Evolutionary conservation across 2,329 filamentous ascomycete genomes (phyloP).

Genomic region (Fusarium sp.): DNA sequence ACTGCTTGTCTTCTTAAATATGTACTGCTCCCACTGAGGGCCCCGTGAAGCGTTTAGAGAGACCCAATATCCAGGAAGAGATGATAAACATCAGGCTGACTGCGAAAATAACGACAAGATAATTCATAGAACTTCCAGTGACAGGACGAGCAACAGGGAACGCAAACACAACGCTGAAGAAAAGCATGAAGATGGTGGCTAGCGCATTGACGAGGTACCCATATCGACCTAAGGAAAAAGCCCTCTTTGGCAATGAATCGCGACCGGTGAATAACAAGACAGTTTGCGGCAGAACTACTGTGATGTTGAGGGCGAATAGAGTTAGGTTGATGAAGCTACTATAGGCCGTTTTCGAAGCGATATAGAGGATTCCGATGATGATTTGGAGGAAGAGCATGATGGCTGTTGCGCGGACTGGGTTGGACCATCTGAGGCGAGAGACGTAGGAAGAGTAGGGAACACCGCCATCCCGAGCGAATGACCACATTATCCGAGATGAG

Average conservation of each 20-base stretch:
- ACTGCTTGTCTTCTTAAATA: too few relatives aligned
- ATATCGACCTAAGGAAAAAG: neutral
- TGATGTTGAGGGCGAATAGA: neutral
- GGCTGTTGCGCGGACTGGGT: neutral
- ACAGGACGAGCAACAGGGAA: neutral
- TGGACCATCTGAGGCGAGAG: neutral
- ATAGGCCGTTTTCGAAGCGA: neutral
- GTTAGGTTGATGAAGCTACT: neutral
- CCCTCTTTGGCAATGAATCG: neutral
- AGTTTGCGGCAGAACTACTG: neutral
- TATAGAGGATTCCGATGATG: neutral
- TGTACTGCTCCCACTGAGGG: neutral
- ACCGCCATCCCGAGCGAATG: neutral
- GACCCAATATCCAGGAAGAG: neutral
- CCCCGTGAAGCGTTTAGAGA: neutral
- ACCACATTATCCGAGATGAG: neutral
- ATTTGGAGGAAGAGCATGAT: neutral
- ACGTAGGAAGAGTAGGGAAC: fast-evolving
- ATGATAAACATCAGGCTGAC: neutral
- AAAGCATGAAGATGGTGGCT: neutral
- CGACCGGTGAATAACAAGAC: neutral
- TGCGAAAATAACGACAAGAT: neutral
- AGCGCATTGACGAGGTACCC: neutral
- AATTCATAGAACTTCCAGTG: neutral
- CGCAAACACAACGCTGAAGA: neutral